phyloP scores from a whole-genome alignment of 306 rosid species.

The Hippophae gyantsensis region DNA sequence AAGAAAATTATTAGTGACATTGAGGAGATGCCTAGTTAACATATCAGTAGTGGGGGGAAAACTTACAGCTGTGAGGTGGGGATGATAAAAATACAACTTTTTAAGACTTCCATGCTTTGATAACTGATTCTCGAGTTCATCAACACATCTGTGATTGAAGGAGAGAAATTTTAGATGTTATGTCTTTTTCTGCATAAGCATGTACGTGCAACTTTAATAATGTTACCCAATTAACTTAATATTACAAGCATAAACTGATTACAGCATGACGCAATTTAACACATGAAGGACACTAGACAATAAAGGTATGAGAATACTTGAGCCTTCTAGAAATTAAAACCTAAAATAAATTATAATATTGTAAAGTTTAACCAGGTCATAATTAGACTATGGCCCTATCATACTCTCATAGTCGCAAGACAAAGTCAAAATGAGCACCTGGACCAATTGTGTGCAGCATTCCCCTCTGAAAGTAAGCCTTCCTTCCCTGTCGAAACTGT shows the following conservation, averaged over 20 bases:
- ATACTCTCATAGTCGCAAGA: neutral
- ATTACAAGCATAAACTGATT: too few species aligned
- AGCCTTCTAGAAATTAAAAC: too few species aligned
- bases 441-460: conserved; percentile 96
- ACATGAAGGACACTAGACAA: too few species aligned
- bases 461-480: conserved; percentile 90
- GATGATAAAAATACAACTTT: conserved; percentile 89
- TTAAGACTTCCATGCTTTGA: conserved; percentile 90
- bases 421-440: conserved; percentile 45
- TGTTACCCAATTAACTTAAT: too few species aligned
- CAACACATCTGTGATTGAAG: conserved; percentile 66
- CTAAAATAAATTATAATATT: too few species aligned
- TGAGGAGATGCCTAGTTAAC: neutral
- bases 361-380: too few species aligned
- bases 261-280: too few species aligned
- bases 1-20: conserved; percentile 9
- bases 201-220: too few species aligned
- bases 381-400: too few species aligned
- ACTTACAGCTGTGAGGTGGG: conserved; percentile 86
- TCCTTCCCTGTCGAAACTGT: conserved; percentile 97
- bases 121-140: conserved; percentile 83
- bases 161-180: neutral
- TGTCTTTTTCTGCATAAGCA: too few species aligned
- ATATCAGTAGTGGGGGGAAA: neutral
- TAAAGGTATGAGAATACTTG: too few species aligned